Evolutionary conservation across 371 early-diverging fungal genomes (phyloP), one percentile per base, ranked within the genome.

Genomic region (Blakeslea trispora): DNA sequence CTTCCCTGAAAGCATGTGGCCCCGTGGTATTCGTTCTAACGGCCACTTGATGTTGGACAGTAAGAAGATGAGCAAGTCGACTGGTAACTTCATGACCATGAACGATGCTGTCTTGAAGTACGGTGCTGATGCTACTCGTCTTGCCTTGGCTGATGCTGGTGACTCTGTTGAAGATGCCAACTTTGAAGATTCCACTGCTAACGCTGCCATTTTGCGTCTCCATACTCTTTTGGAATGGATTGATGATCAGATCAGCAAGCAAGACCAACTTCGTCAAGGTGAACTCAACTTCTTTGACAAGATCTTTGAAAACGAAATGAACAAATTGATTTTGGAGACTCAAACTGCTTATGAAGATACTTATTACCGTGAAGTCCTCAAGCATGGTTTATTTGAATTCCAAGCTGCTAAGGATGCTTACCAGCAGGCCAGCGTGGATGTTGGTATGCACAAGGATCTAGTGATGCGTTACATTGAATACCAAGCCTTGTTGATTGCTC

Each of bases 21-120:
- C 99, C 3, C 79, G 74, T 31, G 85, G 83, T 57, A 83, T 99
- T 46, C 95, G 98, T 50, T 88, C 91, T 61, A 99, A 99, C 81
- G 99, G 99, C 37, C 98, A 99, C 75, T 81, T 99, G 77, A 75
- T 99, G 79, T 75, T 99, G 57, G 99, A 99, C 79, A 80, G 88
- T 53, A 93, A 95, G 49, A 99, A 99, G 87, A 99, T 99, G 99
- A 89, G 96, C 69, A 99, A 99, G 84, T 94, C 94, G 43, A 97
- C 97, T n/a, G 99, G 99, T 46, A 99, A 99, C 87, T 99, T 97
- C 68, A 74, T 99, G 81, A 97, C 96, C 42, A 84, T 98, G 53
- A 75, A 81, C 22, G 92, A 99, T 53, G 88, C 93, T 21, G 72
- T 97, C 28, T 81, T 81, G 31, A 91, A 88, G 68, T 99, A 91